Percentiles rank a stretch among this genome's conserved stretches.
Evolutionary conservation across 768 basidiomycete species (phyloP).

Genomic region (Daedaleopsis nitida): DNA sequence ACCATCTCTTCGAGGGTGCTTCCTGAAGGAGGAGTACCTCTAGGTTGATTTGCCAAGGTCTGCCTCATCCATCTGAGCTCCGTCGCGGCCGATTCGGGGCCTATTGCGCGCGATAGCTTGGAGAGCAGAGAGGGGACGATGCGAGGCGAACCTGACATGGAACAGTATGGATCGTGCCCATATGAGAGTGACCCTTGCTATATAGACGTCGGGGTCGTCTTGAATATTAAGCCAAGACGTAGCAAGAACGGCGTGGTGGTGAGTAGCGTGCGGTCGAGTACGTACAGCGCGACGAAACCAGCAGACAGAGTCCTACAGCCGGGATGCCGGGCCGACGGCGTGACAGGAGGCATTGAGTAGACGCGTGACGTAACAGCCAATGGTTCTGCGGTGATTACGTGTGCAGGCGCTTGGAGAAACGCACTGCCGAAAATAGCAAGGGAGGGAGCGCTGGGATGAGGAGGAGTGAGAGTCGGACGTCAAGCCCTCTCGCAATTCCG

Average conservation of each 20-base stretch:
- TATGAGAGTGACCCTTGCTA: no score
- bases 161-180: not conserved
- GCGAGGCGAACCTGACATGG: not conserved
- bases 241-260: no score
- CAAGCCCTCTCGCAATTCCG: not conserved
- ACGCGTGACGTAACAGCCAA: constrained; percentile 18
- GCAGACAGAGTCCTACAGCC: not conserved
- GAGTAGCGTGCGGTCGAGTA: not conserved
- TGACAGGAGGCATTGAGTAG: constrained; percentile 1
- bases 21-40: not conserved
- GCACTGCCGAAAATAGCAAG: constrained; percentile 4
- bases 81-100: constrained; percentile 35
- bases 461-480: not conserved
- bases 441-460: not conserved
- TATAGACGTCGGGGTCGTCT: no score
- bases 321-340: not conserved
- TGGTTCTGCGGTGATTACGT: constrained; percentile 11
- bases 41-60: constrained; percentile 21
- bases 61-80: constrained; percentile 56
- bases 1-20: constrained; percentile 49
- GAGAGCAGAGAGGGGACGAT: constrained; percentile 20
- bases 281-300: not conserved
- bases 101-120: constrained; percentile 37
- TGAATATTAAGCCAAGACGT: no score
- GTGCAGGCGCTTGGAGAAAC: not conserved